These are phyloP conservation scores for Trichaptum fuscoviolaceum DNA, from an alignment of 768 basidiomycete species.

Conservation along the genomic window DNA sequence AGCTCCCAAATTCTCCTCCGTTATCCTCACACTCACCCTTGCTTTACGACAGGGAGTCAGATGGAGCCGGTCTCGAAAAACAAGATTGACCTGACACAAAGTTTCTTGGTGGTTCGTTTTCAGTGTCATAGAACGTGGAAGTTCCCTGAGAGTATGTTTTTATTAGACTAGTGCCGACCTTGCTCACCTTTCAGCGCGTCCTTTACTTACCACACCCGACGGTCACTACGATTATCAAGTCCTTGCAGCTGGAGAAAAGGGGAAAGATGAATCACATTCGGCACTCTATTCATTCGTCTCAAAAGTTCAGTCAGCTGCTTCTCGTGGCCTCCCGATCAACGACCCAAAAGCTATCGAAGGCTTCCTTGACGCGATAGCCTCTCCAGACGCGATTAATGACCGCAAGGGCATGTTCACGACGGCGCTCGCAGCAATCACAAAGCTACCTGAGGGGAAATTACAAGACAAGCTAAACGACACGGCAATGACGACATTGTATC, in stretches of 20 bases:
- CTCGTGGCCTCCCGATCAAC: slow-evolving; percentile 14
- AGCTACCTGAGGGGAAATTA: slow-evolving; percentile 9
- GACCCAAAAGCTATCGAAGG: slow-evolving; percentile 13
- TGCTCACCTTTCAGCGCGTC: slow-evolving; percentile 30
- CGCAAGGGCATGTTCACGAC: slow-evolving; percentile 25
- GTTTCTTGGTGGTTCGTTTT: slow-evolving; percentile 1
- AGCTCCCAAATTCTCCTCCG: neutral
- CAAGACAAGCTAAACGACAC: slow-evolving; percentile 21
- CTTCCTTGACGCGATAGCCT: slow-evolving; percentile 11
- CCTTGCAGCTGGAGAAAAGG: slow-evolving; percentile 7
- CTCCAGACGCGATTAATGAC: slow-evolving; percentile 34
- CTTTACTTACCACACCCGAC: slow-evolving; percentile 35
- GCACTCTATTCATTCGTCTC: slow-evolving; percentile 27
- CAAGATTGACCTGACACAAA: slow-evolving; percentile 4
- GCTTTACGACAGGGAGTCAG: neutral
- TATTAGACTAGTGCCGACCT: slow-evolving; percentile 25
- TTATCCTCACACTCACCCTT: neutral
- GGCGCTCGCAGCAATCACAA: slow-evolving; percentile 13
- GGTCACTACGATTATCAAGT: slow-evolving; percentile 42
- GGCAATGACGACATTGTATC: slow-evolving; percentile 19
- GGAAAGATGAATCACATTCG: slow-evolving; percentile 29
- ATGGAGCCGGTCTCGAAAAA: neutral
- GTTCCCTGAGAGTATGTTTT: neutral
- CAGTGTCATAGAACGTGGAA: neutral
- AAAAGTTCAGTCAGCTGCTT: slow-evolving; percentile 10